Evolutionary conservation across 2,329 filamentous ascomycete genomes (phyloP).

Genomic region (Fusarium sp.): DNA sequence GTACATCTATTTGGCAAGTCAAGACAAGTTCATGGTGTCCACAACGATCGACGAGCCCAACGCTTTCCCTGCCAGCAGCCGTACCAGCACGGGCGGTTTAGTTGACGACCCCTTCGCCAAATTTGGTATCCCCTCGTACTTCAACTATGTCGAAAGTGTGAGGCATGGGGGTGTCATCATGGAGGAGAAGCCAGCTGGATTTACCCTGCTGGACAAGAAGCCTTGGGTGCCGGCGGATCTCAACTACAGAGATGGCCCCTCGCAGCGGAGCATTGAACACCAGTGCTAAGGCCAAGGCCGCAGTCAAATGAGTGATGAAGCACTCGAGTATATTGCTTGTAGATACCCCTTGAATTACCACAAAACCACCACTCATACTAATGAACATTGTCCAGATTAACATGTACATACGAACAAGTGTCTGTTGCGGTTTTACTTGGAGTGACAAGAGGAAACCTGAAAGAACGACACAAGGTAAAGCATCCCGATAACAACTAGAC

Average conservation of each 20-base stretch:
- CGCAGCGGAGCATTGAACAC: background rate
- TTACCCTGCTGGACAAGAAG: background rate
- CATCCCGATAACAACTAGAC: background rate
- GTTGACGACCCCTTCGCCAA: background rate
- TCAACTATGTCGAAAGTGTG: background rate
- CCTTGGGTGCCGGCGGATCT: background rate
- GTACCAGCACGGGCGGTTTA: background rate
- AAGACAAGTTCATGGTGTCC: background rate
- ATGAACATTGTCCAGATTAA: background rate
- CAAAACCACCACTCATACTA: background rate
- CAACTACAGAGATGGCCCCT: background rate
- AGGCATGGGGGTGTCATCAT: background rate
- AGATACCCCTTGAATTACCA: background rate
- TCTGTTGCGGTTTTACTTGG: background rate
- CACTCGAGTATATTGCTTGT: background rate
- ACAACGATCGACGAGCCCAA: background rate
- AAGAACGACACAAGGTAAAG: background rate
- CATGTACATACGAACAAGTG: background rate
- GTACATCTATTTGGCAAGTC: background rate
- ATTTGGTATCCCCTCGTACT: background rate
- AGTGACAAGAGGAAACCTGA: no score
- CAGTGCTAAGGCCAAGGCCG: background rate
- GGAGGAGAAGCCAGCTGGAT: constrained; percentile 4
- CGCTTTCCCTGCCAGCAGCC: background rate
- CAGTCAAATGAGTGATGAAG: background rate